Evolutionary conservation across 805 yeast species (phyloP), one percentile per base, ranked within the genome.

Genomic region (Sugiyamaella smithiae): DNA sequence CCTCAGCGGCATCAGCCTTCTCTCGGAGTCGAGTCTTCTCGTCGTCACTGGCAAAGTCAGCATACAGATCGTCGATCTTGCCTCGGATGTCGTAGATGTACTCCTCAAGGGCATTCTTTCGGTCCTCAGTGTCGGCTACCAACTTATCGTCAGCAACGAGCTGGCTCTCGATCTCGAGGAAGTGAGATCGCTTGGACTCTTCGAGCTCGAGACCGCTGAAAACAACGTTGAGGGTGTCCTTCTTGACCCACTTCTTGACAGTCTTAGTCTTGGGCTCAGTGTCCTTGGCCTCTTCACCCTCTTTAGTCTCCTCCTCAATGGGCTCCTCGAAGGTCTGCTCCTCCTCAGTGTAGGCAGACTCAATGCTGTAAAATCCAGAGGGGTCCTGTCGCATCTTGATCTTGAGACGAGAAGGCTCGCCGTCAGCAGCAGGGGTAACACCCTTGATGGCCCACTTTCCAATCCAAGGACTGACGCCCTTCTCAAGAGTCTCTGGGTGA

Each of bases 51-150:
- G 97, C 97, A 67, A 90, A 93, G 62, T 76, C 82, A 59, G 86
- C 78, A 69, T 91, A 91, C 62, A 82, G 83, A 49, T 89, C 99
- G 52, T 90, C 98, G 65, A 93, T 78, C 77, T 93, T 93, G 69
- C 95, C 96, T 76, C 99, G 86, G 72, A 91, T 82, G 64, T 88
- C 95, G 75, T 93, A 93, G 65, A 93, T 93, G 79, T 93, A 93
- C 78, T 93, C 99, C 78, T 93, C 99, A 55, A 93, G 78, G 57
- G 96, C 93, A 71, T 93, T 93, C 85, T 93, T 93, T 73, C 89
- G 88, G 75, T 93, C 97, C 78, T 93, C 98, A 58, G 98, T 93
- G 75, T 93, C 98, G 59, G 95, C 95, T 58, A 93, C 97, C 62
- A 91, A 83, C 77, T 90, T 93, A 73, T 93, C 99, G 66, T 84